Percentiles rank a stretch among this genome's conserved stretches.
These are phyloP conservation scores for Beverwykella pulmonaria DNA, from an alignment of 495 filamentous ascomycete species.

Conservation along the genomic window DNA sequence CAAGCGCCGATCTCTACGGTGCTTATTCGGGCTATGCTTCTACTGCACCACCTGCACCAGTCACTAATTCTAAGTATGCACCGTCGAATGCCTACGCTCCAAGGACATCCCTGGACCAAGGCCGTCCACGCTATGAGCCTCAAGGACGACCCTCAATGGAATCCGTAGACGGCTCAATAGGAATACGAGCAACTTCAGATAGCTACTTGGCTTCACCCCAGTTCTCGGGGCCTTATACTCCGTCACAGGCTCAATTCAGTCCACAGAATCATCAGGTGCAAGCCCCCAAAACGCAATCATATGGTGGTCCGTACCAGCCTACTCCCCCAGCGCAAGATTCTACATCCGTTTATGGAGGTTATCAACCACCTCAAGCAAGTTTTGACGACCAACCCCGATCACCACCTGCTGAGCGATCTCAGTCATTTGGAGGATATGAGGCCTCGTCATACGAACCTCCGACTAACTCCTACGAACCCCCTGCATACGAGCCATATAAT, in stretches of 20 bases:
- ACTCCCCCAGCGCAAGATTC: constrained; percentile 32
- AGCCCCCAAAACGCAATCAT: constrained; percentile 14
- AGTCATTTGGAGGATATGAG: constrained; percentile 35
- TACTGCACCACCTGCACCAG: constrained; percentile 47
- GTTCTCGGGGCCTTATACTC: constrained; percentile 28
- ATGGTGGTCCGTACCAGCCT: constrained; percentile 36
- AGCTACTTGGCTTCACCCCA: constrained; percentile 25
- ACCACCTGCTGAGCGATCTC: constrained; percentile 41
- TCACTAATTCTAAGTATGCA: constrained; percentile 63
- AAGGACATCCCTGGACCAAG: constrained; percentile 28
- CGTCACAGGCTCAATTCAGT: constrained; percentile 28
- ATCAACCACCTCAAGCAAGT: constrained; percentile 38
- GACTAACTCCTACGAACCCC: constrained; percentile 41
- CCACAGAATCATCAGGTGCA: constrained; percentile 17
- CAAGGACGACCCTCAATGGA: constrained; percentile 35
- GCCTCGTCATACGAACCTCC: constrained; percentile 48
- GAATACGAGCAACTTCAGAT: constrained; percentile 16
- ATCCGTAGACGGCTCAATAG: constrained; percentile 22
- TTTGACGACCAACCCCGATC: constrained; percentile 51
- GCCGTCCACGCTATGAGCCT: constrained; percentile 18
- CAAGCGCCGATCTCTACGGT: constrained; percentile 74
- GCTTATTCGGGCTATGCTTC: constrained; percentile 50
- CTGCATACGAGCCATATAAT: constrained; percentile 47
- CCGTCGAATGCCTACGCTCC: constrained; percentile 46
- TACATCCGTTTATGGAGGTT: constrained; percentile 12